Conservation (phyloP, 768 basidiomycete genomes). For the Coprinopsis strossmayeri region DNA sequence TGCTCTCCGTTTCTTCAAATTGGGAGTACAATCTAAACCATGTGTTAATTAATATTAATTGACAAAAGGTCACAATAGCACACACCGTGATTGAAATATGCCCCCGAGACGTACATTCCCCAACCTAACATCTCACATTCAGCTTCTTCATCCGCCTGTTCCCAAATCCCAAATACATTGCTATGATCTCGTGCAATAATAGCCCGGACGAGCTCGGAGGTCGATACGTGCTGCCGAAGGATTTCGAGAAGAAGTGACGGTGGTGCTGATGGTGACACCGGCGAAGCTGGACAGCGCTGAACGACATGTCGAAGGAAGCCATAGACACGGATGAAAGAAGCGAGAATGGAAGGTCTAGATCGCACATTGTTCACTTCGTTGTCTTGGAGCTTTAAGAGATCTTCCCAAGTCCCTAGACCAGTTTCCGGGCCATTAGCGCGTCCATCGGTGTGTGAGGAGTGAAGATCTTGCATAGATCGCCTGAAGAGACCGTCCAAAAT, state of each 20-base stretch:
- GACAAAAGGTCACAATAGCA: no score
- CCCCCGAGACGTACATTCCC: slow-evolving; percentile 53
- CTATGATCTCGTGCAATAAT: slow-evolving; percentile 55
- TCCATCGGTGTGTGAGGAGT: no score
- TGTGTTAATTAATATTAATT: not conserved
- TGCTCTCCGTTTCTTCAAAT: slow-evolving; percentile 38
- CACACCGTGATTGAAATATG: slow-evolving; percentile 66
- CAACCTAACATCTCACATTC: slow-evolving; percentile 62
- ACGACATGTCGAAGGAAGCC: slow-evolving; percentile 33
- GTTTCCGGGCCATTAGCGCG: not conserved
- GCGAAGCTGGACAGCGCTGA: slow-evolving; percentile 3
- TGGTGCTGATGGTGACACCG: no score
- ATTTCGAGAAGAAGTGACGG: slow-evolving; percentile 8
- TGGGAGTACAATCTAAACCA: slow-evolving; percentile 44
- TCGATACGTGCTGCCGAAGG: slow-evolving; percentile 27
- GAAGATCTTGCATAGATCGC: slow-evolving; percentile 30
- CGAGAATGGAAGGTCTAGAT: slow-evolving; percentile 43
- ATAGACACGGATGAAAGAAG: slow-evolving; percentile 48
- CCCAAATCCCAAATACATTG: slow-evolving; percentile 68
- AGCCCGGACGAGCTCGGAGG: slow-evolving; percentile 40
- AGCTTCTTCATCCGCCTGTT: slow-evolving; percentile 37
- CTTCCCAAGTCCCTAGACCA: slow-evolving; percentile 34
- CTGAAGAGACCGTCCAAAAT: slow-evolving; percentile 45
- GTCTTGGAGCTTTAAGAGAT: slow-evolving; percentile 48
- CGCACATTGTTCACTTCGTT: slow-evolving; percentile 46